phyloP scores from a whole-genome alignment of 2,329 filamentous ascomycete species.

The Thielaviopsis musarum region DNA sequence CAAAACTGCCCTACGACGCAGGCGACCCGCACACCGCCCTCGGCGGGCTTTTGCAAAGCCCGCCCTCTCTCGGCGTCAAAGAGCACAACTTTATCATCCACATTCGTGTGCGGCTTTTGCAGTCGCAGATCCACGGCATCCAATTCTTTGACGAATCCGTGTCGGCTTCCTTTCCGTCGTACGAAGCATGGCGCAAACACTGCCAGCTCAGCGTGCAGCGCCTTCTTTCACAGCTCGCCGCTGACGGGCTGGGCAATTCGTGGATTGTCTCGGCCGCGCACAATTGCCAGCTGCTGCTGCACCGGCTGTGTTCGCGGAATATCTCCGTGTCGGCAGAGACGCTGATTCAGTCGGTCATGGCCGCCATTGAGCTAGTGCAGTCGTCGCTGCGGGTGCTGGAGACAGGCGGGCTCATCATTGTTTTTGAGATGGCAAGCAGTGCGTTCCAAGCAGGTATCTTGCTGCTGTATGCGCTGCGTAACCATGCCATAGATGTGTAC shows the following conservation, averaged over 20 bases:
- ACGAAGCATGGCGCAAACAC: neutral
- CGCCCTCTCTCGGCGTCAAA: neutral
- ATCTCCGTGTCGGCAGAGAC: neutral
- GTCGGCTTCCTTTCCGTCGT: neutral
- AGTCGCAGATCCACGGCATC: conserved; percentile 6
- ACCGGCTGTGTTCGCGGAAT: conserved; percentile 7
- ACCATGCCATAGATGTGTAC: conserved; percentile 1
- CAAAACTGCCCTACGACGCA: conserved; percentile 2
- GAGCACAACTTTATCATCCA: conserved; percentile 4
- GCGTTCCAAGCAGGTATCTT: conserved; percentile 7
- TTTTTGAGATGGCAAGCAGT: conserved; percentile 5
- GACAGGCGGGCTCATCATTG: neutral
- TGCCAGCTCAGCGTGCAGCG: neutral
- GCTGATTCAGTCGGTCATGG: neutral
- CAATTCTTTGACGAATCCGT: conserved; percentile 1
- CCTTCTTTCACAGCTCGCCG: neutral
- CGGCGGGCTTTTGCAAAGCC: neutral
- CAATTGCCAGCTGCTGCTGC: neutral
- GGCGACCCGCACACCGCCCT: neutral
- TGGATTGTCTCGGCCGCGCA: neutral
- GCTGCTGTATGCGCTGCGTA: conserved; percentile 4
- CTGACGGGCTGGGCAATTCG: neutral
- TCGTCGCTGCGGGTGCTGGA: neutral
- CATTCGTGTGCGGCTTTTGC: conserved; percentile 2
- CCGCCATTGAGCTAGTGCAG: neutral